Base-by-base conservation (phyloP, 257 asterid genomes). In the Solanum paucissectum region DNA sequence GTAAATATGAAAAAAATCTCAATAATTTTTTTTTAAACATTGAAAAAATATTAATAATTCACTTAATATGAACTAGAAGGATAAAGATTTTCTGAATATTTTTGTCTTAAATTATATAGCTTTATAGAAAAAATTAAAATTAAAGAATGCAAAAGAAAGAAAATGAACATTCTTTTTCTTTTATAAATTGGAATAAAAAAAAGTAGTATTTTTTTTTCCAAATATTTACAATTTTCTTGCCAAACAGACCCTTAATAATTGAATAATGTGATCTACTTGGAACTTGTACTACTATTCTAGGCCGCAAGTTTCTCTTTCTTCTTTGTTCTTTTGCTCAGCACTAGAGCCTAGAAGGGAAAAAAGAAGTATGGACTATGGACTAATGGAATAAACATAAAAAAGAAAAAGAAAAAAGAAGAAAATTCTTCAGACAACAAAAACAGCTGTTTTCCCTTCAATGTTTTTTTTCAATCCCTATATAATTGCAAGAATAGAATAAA, bases 401-500 rank as follows among this genome's bases (percentile, higher is more conserved):
- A 10, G 3, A 69, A 4, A 18, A 23, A 14, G 29, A 29, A 68
- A 42, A 6, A 18, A 52, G 9, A 20, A 42, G 37, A 66, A 66
- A 25, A 66, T 25, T 38, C 44, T 18, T 12, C 7, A 46, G 83
- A 33, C 83, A 86, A 29, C 83, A 86, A 86, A 21, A 32, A 66
- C 83, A 71, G 88, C 88, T 71, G 82, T 42, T 71, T 72, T 27
- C 72, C 44, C 76, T 71, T 71, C 25, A 27, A 49, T 68, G 6
- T 52, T 74, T 40, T 52, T 49, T 52, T 77, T 68, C 83, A 44
- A 62, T 71, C 25, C 32, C 71, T 86, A 86, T 36, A 71, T 38
- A 44, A 71, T 21, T 42, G 36, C 40, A 55, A 88, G 90, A 38
- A 88, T 72, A 87, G 91, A 90, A 92, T 92, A 92, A 92, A 90